Percentiles rank a stretch among this genome's conserved stretches.
Evolutionary conservation across 2,329 filamentous ascomycete genomes (phyloP).

Genomic region (Akanthomyces uredinophilus): DNA sequence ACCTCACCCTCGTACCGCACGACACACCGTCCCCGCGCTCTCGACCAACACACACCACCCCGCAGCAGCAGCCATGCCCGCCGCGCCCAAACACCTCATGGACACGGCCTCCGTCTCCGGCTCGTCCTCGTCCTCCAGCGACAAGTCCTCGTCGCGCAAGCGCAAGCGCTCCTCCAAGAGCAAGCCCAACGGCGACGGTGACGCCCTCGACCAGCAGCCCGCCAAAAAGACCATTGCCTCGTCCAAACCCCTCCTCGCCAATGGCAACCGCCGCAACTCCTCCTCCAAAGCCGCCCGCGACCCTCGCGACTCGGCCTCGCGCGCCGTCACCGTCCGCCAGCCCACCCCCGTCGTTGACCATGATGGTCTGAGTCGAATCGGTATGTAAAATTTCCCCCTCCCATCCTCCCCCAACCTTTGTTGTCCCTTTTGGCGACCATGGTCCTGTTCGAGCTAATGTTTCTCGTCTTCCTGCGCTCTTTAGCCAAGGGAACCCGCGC

Average conservation of each 20-base stretch:
- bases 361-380: slow-evolving; percentile 56
- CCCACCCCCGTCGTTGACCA: slow-evolving; percentile 56
- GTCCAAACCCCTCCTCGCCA: slow-evolving; percentile 28
- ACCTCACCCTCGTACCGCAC: too few species aligned
- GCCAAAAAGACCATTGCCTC: slow-evolving; percentile 17
- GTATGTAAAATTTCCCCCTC: slow-evolving; percentile 34
- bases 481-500: slow-evolving; percentile 62
- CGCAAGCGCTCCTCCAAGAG: slow-evolving; percentile 23
- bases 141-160: slow-evolving; percentile 23
- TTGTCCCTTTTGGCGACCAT: slow-evolving; percentile 4
- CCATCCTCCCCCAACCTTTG: too few species aligned
- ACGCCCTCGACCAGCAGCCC: slow-evolving; percentile 7
- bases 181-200: slow-evolving; percentile 22
- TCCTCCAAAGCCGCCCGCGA: slow-evolving; percentile 58
- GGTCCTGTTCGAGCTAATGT: slow-evolving; percentile 16
- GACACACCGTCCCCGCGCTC: too few species aligned
- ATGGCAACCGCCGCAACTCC: slow-evolving; percentile 43
- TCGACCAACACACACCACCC: not conserved
- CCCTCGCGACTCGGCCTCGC: slow-evolving; percentile 47
- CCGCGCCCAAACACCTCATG: slow-evolving; percentile 12
- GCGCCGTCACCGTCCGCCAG: slow-evolving; percentile 41
- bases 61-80: slow-evolving; percentile 8
- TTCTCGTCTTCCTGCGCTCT: too few species aligned
- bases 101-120: slow-evolving; percentile 24
- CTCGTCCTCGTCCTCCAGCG: slow-evolving; percentile 26